Evolutionary conservation across 2,329 filamentous ascomycete species (phyloP).

Genomic region (Cordyceps tenuipes): DNA sequence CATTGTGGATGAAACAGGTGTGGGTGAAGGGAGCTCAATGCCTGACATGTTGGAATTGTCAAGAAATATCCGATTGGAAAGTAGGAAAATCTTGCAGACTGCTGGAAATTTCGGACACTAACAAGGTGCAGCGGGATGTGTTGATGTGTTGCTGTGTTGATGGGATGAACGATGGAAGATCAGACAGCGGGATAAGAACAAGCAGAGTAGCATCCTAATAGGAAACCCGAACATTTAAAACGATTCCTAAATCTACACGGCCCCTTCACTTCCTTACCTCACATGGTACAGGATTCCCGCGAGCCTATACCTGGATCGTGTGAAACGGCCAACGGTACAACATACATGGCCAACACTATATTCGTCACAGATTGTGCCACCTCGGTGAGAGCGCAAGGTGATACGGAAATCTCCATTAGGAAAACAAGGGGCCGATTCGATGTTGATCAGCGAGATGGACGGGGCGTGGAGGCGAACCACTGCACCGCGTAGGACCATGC

Average conservation of each 20-base stretch:
- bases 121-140: neutral
- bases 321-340: neutral
- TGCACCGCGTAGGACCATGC: neutral
- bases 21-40: neutral
- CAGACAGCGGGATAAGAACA: neutral
- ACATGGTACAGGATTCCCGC: neutral
- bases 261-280: neutral
- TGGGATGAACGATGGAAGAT: neutral
- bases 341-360: neutral
- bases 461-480: neutral
- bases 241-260: neutral
- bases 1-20: neutral
- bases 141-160: neutral
- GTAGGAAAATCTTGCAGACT: too few species aligned
- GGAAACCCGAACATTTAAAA: neutral
- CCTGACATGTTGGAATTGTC: neutral
- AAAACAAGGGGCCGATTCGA: neutral
- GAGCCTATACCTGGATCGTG: slow-evolving; percentile 4
- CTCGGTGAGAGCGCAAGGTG: neutral
- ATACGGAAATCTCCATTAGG: neutral
- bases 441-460: neutral
- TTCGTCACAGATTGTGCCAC: slow-evolving; percentile 1
- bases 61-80: neutral
- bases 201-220: neutral
- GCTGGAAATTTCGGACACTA: neutral